A percentile compares a stretch with the other conserved stretches of the same genome.
Evolutionary conservation across 805 yeast genomes (phyloP).

Genomic region (Zygosaccharomyces bailii): DNA sequence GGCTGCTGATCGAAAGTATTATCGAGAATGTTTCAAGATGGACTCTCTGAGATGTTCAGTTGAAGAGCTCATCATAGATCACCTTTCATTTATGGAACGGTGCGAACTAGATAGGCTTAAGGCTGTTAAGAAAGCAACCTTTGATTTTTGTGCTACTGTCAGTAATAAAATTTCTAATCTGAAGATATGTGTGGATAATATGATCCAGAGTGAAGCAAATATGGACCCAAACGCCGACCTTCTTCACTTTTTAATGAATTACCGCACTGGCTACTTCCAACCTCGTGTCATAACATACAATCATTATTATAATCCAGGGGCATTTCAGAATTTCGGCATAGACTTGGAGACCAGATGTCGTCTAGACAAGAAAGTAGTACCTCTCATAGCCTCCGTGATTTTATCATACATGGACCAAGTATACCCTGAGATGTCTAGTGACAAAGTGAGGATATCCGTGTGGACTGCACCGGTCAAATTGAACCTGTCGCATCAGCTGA

Average conservation of each 20-base stretch:
- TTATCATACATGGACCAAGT: constrained; percentile 63
- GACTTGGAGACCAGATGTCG: constrained; percentile 69
- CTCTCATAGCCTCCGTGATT: constrained; percentile 58
- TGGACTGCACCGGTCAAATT: constrained; percentile 71
- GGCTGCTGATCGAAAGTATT: constrained; percentile 55
- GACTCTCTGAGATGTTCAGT: constrained; percentile 68
- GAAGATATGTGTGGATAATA: constrained; percentile 57
- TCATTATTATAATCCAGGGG: constrained; percentile 69
- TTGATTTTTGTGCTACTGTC: constrained; percentile 66
- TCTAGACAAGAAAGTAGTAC: constrained; percentile 69
- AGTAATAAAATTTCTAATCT: constrained; percentile 57
- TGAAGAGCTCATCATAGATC: constrained; percentile 71
- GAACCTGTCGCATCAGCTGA: constrained; percentile 55
- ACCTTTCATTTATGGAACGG: constrained; percentile 70
- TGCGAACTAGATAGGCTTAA: constrained; percentile 76
- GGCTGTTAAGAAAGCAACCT: constrained; percentile 71
- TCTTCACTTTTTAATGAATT: constrained; percentile 59
- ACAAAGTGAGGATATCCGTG: constrained; percentile 58
- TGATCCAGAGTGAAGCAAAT: constrained; percentile 62
- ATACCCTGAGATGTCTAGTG: constrained; percentile 68
- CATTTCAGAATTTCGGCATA: constrained; percentile 73
- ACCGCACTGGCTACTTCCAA: constrained; percentile 68
- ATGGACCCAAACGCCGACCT: constrained; percentile 70
- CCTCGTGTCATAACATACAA: constrained; percentile 75
- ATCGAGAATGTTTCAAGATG: constrained; percentile 50